These are phyloP conservation scores for Blastocystis sp. DNA, from an alignment of 352 stramenopile species.

Conservation along the genomic window DNA sequence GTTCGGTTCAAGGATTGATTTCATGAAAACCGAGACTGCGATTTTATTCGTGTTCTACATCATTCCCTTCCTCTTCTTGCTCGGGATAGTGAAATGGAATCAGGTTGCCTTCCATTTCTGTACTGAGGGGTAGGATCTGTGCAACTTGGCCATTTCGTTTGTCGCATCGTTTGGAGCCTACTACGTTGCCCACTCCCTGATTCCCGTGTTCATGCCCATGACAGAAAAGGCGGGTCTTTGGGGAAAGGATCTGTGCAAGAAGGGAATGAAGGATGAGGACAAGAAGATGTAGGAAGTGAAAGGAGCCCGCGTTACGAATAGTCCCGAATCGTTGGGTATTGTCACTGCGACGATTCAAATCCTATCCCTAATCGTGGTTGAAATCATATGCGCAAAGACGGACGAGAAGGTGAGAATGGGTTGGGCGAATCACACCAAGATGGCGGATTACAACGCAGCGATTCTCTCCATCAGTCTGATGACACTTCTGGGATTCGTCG, in stretches of 20 bases:
- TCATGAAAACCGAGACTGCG: not conserved
- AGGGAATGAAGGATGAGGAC: slow-evolving; percentile 82
- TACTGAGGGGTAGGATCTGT: not conserved
- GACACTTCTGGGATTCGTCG: slow-evolving; percentile 84
- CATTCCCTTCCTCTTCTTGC: not conserved
- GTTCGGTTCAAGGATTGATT: not conserved
- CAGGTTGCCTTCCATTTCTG: not conserved
- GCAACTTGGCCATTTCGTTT: slow-evolving; percentile 15
- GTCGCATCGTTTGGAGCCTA: not conserved
- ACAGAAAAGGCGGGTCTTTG: slow-evolving; percentile 78
- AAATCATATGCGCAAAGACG: slow-evolving; percentile 26
- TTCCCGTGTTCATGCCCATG: slow-evolving; percentile 75
- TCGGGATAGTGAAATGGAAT: too few relatives aligned
- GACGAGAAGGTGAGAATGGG: not conserved
- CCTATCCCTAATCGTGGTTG: slow-evolving; percentile 33
- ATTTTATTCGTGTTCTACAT: not conserved
- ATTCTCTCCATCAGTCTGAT: slow-evolving; percentile 81
- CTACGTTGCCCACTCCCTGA: slow-evolving; percentile 61
- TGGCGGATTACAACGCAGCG: slow-evolving; percentile 75
- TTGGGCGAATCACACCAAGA: slow-evolving; percentile 66
- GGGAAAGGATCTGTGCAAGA: slow-evolving; percentile 87
- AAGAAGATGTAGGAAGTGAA: slow-evolving; percentile 76
- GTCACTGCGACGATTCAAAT: slow-evolving; percentile 46
- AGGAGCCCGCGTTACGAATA: slow-evolving; percentile 69
- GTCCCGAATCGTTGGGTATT: slow-evolving; percentile 79